These are phyloP conservation scores for Coemansia aciculifera DNA, from an alignment of 192 early-diverging fungal genomes.

Conservation along the genomic window DNA sequence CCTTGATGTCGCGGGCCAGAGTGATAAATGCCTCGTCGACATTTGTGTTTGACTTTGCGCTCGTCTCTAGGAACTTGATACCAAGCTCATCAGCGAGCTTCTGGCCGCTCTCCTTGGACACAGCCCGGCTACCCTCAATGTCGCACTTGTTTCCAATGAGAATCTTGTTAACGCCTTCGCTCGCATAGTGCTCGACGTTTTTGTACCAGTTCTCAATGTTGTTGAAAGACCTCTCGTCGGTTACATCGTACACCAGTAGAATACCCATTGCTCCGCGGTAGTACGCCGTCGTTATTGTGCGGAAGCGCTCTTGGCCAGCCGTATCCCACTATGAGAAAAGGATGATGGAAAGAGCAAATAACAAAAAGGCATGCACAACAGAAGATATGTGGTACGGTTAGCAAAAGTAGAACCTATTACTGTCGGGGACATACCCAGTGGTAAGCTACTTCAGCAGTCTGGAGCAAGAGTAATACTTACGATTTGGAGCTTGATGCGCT, in stretches of 20 bases:
- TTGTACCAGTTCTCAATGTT: constrained; percentile 99
- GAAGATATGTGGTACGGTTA: neutral
- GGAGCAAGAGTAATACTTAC: constrained; percentile 18
- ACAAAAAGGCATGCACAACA: neutral
- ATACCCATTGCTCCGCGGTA: constrained; percentile 99
- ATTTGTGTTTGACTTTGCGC: constrained; percentile 97
- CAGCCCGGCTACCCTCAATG: constrained; percentile 82
- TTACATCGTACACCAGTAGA: constrained; percentile 96
- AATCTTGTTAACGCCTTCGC: constrained; percentile 98
- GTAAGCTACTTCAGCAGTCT: neutral
- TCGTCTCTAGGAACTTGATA: constrained; percentile 96
- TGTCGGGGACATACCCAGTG: neutral
- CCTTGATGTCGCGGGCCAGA: constrained; percentile 96
- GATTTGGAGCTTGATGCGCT: constrained; percentile 99
- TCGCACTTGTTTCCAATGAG: constrained; percentile 99
- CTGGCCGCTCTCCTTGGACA: constrained; percentile 94
- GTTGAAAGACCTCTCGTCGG: constrained; percentile 97
- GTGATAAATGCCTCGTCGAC: constrained; percentile 98
- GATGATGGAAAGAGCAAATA: neutral
- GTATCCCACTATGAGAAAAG: constrained; percentile 81
- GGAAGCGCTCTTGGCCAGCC: constrained; percentile 97
- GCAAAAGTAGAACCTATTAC: neutral
- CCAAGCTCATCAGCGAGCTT: constrained; percentile 91
- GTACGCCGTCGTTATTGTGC: constrained; percentile 99
- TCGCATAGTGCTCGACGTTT: constrained; percentile 99